Evolutionary conservation across 1,284 basidiomycete genomes (phyloP), one percentile per base, ranked within the genome.

Genomic region (Trichosporon asahii): DNA sequence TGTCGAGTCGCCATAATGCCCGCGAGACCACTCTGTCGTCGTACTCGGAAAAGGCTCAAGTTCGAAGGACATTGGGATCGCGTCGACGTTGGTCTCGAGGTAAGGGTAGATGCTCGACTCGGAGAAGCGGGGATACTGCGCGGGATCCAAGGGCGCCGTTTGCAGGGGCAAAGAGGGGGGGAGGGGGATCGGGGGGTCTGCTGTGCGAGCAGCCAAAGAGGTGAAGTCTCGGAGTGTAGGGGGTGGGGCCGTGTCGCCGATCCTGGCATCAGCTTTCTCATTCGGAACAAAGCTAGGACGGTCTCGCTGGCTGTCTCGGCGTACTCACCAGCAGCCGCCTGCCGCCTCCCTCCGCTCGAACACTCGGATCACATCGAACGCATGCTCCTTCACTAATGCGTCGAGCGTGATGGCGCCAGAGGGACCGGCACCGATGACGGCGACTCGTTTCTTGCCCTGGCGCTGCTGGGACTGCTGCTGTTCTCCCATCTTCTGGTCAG

Each of bases 321-420:
- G 61, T 3, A 53, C 69, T 35, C 29, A 70, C 86, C 86, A 87
- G 65, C 85, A 85, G 4, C 86, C 86, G 7, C 86, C 85, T 0
- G 85, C 83, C 0, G 78, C 70, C 27, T 77, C 70, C 67, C 87
- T 85, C 14, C 86, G 82, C 72, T 87, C 86, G 66, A 85, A 87
- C 7, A 86, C 70, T 29, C 82, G 83, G 40, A 86, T 85, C 18
- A 68, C 23, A 33, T 70, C 70, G 57, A 70, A 70, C 2, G 64
- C 55, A 14, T 70, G 27, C 35, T 70, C 70, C 11, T 84, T 76
- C 61, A 84, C 84, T 1, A 84, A 85, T 0, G 73, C 74, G 66
- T 79, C 78, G 35, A 73, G 72, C 1, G 77, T 74, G 11, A 76
- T 72, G 0, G 66, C 70, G 3, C 78, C 78, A 1, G 75, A 70